Percentiles rank a stretch among this genome's conserved stretches.
phyloP scores from a whole-genome alignment of 768 basidiomycete species.

The Coprinellus aureogranulatus region DNA sequence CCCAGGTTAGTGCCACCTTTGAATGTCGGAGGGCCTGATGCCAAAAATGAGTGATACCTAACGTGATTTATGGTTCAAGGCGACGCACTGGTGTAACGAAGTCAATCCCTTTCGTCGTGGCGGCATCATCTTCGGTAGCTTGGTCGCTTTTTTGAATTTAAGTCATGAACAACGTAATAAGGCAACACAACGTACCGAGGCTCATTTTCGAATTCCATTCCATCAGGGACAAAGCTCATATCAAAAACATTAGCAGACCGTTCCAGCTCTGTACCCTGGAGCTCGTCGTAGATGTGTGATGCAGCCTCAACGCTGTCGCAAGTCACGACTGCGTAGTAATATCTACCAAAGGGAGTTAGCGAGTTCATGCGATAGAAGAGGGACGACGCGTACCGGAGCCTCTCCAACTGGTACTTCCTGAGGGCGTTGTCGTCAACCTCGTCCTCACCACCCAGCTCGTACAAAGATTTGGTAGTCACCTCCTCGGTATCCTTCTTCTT shows the following conservation, averaged over 20 bases:
- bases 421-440: conserved; percentile 88
- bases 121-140: conserved; percentile 61
- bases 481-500: conserved; percentile 48
- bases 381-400: conserved; percentile 65
- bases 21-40: conserved; percentile 91
- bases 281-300: conserved; percentile 74
- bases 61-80: background rate
- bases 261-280: conserved; percentile 94
- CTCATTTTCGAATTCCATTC: conserved; percentile 80
- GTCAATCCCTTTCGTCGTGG: conserved; percentile 69
- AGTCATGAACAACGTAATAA: background rate
- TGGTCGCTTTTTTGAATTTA: conserved; percentile 73
- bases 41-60: background rate
- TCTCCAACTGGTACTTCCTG: conserved; percentile 88
- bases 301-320: conserved; percentile 81
- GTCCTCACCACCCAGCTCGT: conserved; percentile 64
- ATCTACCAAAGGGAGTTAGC: conserved; percentile 45
- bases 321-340: conserved; percentile 92
- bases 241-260: conserved; percentile 96
- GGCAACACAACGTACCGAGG: conserved; percentile 48
- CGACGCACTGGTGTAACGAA: conserved; percentile 86
- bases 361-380: background rate
- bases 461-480: conserved; percentile 61
- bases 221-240: conserved; percentile 89
- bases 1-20: conserved; percentile 98